Evolutionary conservation across 345 rosid species (phyloP).

Genomic region (Linum trigynum): DNA sequence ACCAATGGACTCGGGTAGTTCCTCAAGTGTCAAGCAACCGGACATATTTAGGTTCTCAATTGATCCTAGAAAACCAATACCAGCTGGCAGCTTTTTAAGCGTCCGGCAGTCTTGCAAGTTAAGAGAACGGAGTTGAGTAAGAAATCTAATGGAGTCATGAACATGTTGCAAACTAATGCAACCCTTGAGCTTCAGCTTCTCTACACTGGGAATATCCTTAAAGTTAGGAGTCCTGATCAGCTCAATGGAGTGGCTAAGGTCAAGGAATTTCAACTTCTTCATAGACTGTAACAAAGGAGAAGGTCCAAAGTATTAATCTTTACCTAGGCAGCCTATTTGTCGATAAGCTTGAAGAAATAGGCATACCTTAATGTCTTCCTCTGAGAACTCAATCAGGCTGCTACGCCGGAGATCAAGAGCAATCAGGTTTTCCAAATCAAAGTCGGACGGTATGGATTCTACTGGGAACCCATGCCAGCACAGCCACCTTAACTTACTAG

Average conservation of each 20-base stretch:
- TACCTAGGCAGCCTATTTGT: background rate
- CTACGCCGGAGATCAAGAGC: conserved; percentile 2
- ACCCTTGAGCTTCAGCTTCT: conserved; percentile 6
- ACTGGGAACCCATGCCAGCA: conserved; percentile 7
- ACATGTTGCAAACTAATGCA: conserved; percentile 11
- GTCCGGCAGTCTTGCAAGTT: conserved; percentile 9
- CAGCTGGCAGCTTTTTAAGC: conserved; percentile 9
- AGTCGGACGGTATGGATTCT: conserved; percentile 1
- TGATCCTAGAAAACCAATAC: conserved; percentile 1
- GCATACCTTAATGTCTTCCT: background rate
- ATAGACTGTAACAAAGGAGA: background rate
- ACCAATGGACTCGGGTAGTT: conserved; percentile 5
- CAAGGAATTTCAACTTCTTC: conserved; percentile 14
- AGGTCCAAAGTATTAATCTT: background rate
- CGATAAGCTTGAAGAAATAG: background rate
- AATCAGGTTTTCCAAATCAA: conserved; percentile 7
- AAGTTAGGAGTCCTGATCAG: conserved; percentile 10
- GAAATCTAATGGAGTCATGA: conserved; percentile 13
- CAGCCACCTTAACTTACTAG: conserved; percentile 17
- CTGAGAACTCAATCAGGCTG: background rate
- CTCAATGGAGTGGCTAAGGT: conserved; percentile 9
- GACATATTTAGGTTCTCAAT: conserved; percentile 7
- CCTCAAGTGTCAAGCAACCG: conserved; percentile 9
- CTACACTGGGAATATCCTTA: conserved; percentile 3
- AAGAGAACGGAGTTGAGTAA: conserved; percentile 1